Conservation (phyloP, 2,329 filamentous ascomycete species). For the Cercospora sesami region DNA sequence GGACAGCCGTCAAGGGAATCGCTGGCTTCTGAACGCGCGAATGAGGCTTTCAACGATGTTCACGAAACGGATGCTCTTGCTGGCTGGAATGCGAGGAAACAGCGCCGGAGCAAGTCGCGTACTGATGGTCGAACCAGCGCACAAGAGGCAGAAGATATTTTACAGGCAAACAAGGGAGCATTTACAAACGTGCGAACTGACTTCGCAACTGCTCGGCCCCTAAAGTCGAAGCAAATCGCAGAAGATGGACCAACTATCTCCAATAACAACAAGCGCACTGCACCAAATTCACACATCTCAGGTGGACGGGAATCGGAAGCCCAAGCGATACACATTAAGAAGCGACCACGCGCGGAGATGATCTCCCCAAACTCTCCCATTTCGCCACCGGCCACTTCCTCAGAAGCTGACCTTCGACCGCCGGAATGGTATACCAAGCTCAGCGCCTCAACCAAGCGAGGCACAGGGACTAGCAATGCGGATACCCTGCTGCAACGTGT, state of each 20-base stretch:
- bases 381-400: background rate
- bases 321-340: background rate
- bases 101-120: background rate
- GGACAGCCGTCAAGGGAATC: background rate
- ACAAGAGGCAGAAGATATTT: background rate
- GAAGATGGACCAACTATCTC: background rate
- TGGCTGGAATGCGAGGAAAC: background rate
- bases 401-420: constrained; percentile 7
- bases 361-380: background rate
- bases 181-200: background rate
- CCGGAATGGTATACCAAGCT: constrained; percentile 29
- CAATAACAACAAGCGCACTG: background rate
- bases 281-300: background rate
- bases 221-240: background rate
- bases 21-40: background rate
- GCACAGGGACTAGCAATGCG: constrained; percentile 11
- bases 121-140: background rate
- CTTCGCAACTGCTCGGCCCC: background rate
- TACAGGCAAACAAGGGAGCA: background rate
- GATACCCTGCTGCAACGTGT: constrained; percentile 14
- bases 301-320: background rate
- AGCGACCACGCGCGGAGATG: background rate
- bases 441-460: constrained; percentile 4
- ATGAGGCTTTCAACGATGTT: background rate
- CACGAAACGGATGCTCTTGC: background rate